A percentile compares a stretch with the other conserved stretches of the same genome.
phyloP scores from a whole-genome alignment of 805 yeast genomes.

The Hanseniaspora vineae region DNA sequence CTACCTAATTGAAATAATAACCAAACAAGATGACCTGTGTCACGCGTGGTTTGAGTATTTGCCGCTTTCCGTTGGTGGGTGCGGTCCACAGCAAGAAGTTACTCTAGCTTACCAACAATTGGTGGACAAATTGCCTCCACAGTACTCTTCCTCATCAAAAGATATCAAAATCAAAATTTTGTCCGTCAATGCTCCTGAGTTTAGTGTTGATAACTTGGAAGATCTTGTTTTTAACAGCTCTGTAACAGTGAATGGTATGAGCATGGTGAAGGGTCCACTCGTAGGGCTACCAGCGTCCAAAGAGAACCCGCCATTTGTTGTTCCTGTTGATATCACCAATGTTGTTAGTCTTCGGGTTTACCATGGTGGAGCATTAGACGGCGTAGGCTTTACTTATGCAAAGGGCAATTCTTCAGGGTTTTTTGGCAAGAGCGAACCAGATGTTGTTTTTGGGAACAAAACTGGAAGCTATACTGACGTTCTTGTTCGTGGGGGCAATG shows the following conservation, averaged over 20 bases:
- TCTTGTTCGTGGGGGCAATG: constrained; percentile 20
- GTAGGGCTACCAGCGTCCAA: background rate
- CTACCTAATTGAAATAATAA: constrained; percentile 58
- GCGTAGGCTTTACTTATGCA: constrained; percentile 42
- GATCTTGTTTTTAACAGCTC: background rate
- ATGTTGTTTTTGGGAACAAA: constrained; percentile 37
- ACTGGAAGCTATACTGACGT: constrained; percentile 44
- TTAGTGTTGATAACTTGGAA: constrained; percentile 37
- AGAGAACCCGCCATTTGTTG: background rate
- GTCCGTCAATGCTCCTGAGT: constrained; percentile 48
- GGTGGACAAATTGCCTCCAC: constrained; percentile 21
- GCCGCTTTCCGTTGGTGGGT: constrained; percentile 44
- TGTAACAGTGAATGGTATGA: background rate
- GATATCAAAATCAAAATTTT: constrained; percentile 39
- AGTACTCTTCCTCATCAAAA: constrained; percentile 15
- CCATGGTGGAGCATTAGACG: constrained; percentile 74
- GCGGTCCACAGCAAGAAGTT: constrained; percentile 44
- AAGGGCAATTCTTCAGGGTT: constrained; percentile 25
- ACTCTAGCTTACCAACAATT: constrained; percentile 37
- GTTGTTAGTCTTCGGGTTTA: constrained; percentile 49
- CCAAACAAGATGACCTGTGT: constrained; percentile 29
- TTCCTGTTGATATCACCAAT: background rate
- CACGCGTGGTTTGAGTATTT: constrained; percentile 46
- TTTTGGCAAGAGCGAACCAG: constrained; percentile 23
- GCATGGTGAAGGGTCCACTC: background rate